Base-by-base conservation (phyloP, 2,329 filamentous ascomycete species). In the Hypoxylon sp. region DNA sequence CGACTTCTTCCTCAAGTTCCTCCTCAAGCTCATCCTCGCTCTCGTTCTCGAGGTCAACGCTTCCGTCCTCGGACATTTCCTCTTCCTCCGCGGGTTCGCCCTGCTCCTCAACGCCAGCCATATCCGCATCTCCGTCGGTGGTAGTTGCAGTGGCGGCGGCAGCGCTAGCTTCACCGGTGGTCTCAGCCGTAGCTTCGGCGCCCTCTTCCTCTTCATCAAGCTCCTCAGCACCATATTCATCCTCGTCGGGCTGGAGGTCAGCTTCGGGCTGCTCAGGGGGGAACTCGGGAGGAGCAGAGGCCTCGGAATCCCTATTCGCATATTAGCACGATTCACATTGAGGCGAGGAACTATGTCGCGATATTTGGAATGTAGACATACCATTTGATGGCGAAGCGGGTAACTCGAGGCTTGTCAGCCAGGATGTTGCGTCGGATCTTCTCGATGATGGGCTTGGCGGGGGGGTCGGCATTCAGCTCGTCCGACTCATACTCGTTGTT, bases 401-500 rank as follows among this genome's bases (percentile, higher is more conserved):
- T 99, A 53, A 99, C 95, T 79, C 95, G 89, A 11, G 95, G 95
- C 87, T 99, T 99, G 81, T 98, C 94, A 2, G 94, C 93, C 37
- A 99, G 87, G 52, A 99, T 92, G 75, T 96, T 97, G 72, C 96
- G 90, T 70, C 88, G 88, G 68, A 99, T 93, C 74, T 93, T 92
- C 77, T 99, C 96, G 68, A 98, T 90, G 71, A 96, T 85, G 39
- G 94, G 94, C 83, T 97, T 97, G 60, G 93, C 85, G 6, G 95
- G 95, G 8, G 95, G 95, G 72, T 98, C 94, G 49, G 90, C 89
- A 72, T 88, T 91, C 67, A 99, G 86, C 77, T 97, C 92, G 73
- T 96, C 93, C 24, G 91, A 91, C 72, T 97, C 93, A 79, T 99
- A 99, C 79, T 99, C 96, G 74, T 99, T 99, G 85, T 98, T 99